These are phyloP conservation scores for Leccinum olivaceopallidum DNA, from an alignment of 768 basidiomycete species.

Conservation along the genomic window DNA sequence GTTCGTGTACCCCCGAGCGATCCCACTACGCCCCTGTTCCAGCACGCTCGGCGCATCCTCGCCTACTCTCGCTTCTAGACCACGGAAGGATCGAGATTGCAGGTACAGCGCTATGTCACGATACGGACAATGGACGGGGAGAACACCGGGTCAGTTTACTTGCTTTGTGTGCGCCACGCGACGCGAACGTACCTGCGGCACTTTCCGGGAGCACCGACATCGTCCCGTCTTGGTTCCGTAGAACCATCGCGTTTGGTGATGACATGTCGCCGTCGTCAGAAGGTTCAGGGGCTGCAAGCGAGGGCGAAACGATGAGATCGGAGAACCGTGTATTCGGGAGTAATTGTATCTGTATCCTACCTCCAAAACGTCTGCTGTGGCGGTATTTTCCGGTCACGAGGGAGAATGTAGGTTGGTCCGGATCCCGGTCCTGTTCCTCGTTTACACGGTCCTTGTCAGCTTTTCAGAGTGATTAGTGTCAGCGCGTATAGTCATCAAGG, in stretches of 20 bases:
- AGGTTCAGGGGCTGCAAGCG: slow-evolving; percentile 9
- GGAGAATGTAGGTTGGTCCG: slow-evolving; percentile 81
- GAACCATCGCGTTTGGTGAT: slow-evolving; percentile 46
- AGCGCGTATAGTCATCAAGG: background rate
- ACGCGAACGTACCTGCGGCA: slow-evolving; percentile 57
- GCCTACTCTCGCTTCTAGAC: slow-evolving; percentile 76
- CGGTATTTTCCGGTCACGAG: slow-evolving; percentile 85
- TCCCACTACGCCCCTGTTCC: slow-evolving; percentile 88
- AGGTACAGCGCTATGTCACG: slow-evolving; percentile 63
- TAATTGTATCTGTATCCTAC: slow-evolving; percentile 14
- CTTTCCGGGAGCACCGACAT: slow-evolving; percentile 59
- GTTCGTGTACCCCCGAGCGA: slow-evolving; percentile 84
- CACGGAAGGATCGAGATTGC: slow-evolving; percentile 71
- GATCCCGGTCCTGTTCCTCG: slow-evolving; percentile 48
- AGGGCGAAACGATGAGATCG: background rate
- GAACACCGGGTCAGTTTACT: background rate
- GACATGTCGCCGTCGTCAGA: slow-evolving; percentile 20
- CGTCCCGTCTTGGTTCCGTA: slow-evolving; percentile 65
- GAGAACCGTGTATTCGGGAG: slow-evolving; percentile 1
- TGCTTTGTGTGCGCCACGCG: slow-evolving; percentile 18
- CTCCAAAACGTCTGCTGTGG: slow-evolving; percentile 68
- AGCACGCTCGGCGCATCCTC: slow-evolving; percentile 78
- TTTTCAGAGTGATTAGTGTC: slow-evolving; percentile 5
- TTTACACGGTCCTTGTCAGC: slow-evolving; percentile 5
- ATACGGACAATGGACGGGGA: slow-evolving; percentile 9